Evolutionary conservation across 306 rosid genomes (phyloP), one percentile per base, ranked within the genome.

Genomic region (Oxytropis ochrocephala): DNA sequence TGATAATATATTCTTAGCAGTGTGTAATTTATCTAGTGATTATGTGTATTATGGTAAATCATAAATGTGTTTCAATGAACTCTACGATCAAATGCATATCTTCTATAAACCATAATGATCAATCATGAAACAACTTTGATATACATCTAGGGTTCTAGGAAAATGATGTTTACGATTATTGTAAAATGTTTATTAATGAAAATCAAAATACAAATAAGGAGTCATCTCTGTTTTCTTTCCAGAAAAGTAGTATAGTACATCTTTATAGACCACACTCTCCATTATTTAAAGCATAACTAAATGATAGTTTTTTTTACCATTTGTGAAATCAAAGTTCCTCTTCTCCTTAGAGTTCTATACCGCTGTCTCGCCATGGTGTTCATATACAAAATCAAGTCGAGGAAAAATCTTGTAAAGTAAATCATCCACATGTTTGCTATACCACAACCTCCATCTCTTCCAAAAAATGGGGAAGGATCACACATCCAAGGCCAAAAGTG

Each of bases 401-500:
- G 83, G 77, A 10, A 74, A 50, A 24, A 69, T 7, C 49, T 1
- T 54, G 13, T 11, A 38, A 30, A 62, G 61, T 1, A 69, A 62
- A 2, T 60, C 59, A 24, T 73, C 79, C 44, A 67, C 52, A 9
- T 14, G 11, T 19, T 44, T 29, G 35, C 8, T 17, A 38, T 67
- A 79, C 68, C 69, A 60, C 9, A 30, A 0, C 41, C 79, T 60
- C n/a, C n/a, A n/a, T n/a, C n/a, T n/a, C n/a, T n/a, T n/a, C n/a
- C n/a, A n/a, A n/a, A n/a, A n/a, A n/a, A n/a, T n/a, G n/a, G n/a
- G n/a, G n/a, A n/a, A n/a, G n/a, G n/a, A n/a, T 47, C 17, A 41
- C 1, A 12, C 35, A 1, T 14, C 71, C 75, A 13, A 80, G 13
- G 11, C 84, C 80, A 64, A 57, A 65, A n/a, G 21, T 7, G 29